Evolutionary conservation across 768 basidiomycete genomes (phyloP), one percentile per base, ranked within the genome.

Genomic region (Holtermannia corniformis): DNA sequence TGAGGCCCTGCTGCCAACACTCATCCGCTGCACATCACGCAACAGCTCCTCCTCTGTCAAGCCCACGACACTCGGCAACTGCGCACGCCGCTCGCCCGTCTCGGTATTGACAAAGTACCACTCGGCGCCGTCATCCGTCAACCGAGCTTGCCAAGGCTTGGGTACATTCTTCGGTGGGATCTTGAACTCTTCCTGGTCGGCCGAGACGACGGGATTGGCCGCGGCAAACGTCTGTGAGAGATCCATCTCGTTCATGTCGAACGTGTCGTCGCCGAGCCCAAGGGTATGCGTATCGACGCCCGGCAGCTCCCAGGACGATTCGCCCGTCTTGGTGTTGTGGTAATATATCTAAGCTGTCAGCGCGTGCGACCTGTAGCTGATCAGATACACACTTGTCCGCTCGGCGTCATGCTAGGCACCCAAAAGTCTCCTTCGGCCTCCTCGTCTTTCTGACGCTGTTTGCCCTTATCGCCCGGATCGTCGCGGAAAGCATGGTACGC

Each of bases 401-500:
- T 82, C 42, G 78, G 73, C 2, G 86, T 85, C 37, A 93, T 81
- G 61, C 82, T 80, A 11, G 92, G 92, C 69, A 91, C 82, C 92
- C 92, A 96, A 73, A 84, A 92, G 61, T 92, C 86, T 7, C 32
- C 48, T 4, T 58, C 59, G 21, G 44, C 40, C 21, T 25, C 32
- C n/a, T 44, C 51, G 45, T 42, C 49, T 21, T 22, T 50, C 37
- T 27, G 19, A 23, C 16, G 10, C 16, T 37, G 10, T 37, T 37
- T 37, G 46, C 20, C 11, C 40, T 41, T 11, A 42, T 37, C 22
- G 45, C 40, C 48, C 19, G 22, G 27, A 21, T 11, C 47, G 12
- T 19, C 4, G 26, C 12, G 5, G n/a, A 4, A 14, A 27, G 37
- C 44, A 20, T 22, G 41, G 24, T 42, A n/a, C 14, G 21, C 14